These are phyloP conservation scores for Ophiostoma triangulosporum DNA, from an alignment of 2,329 filamentous ascomycete genomes.

Conservation along the genomic window DNA sequence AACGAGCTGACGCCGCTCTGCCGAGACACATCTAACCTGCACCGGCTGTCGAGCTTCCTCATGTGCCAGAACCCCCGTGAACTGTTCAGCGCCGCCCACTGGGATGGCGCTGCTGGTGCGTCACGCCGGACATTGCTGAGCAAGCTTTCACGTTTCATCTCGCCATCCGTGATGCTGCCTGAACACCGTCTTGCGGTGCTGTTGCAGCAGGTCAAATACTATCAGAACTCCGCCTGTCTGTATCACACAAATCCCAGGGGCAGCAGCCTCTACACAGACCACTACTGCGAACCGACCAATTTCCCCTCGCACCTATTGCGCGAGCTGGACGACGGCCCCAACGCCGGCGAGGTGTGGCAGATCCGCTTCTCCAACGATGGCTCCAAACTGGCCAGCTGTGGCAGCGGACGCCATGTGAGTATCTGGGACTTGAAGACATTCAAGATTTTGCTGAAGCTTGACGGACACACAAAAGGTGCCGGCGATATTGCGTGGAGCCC, in stretches of 20 bases:
- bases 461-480: conserved; percentile 56
- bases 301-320: conserved; percentile 63
- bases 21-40: conserved; percentile 62
- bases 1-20: conserved; percentile 78
- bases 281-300: conserved; percentile 63
- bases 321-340: conserved; percentile 48
- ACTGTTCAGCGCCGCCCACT: conserved; percentile 60
- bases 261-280: conserved; percentile 81
- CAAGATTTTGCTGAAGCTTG: conserved; percentile 45
- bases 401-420: conserved; percentile 58
- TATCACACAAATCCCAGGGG: conserved; percentile 73
- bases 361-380: conserved; percentile 84
- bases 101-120: conserved; percentile 67
- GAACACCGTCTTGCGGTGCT: conserved; percentile 75
- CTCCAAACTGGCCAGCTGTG: conserved; percentile 66
- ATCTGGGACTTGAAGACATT: conserved; percentile 73
- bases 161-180: conserved; percentile 92
- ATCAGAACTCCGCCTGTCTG: conserved; percentile 69
- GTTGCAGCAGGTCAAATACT: conserved; percentile 69
- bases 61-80: conserved; percentile 77
- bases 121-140: conserved; percentile 66
- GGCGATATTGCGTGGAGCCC: conserved; percentile 84
- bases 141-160: conserved; percentile 80
- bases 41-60: conserved; percentile 74
- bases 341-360: conserved; percentile 81